Base-by-base conservation (phyloP, 1,284 basidiomycete species). In the Porodaedalea pini region DNA sequence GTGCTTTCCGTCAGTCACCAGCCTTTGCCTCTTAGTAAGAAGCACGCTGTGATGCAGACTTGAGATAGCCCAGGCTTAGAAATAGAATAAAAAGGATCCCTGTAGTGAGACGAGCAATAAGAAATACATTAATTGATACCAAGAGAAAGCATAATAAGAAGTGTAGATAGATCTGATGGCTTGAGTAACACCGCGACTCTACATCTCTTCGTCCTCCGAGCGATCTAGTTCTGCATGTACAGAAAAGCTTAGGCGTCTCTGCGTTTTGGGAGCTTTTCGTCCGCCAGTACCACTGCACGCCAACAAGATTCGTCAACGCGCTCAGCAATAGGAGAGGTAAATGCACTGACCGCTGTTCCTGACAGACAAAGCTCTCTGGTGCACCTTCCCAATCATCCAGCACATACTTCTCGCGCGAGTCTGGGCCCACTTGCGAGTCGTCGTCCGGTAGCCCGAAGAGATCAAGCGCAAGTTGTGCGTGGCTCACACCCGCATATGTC, bases 341-440 rank as follows among this genome's bases (percentile, higher is more conserved):
- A 17, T 36, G 56, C 57, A 70, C 76, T 40, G 59, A 88, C 85
- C 81, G 79, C 78, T 97, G 94, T 70, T 98, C 94, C 73, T 97
- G 94, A 69, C 94, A 98, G 3, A 97, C 93, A 73, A 96, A 98
- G 62, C 87, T 91, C 70, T 95, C 92, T 0, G 94, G 94, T 2
- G 94, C 92, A 27, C 92, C 90, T 59, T 91, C 87, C 93, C 94
- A 97, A 69, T 95, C 92, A 54, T 94, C 92, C 57, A 97, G 71
- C 1, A 90, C 79, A 70, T 96, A 95, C 69, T 88, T 92, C 52
- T 84, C 81, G 68, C 66, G 63, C 53, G 62, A 56, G 21, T 57
- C 45, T 47, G 41, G 31, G 27, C 6, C 57, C 76, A 48, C 29
- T 69, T 68, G 44, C 73, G 75, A 13, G 32, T 80, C 78, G 13